These are phyloP conservation scores for Ceratopteris richardii DNA, from an alignment of 75 land plant species.

Conservation along the genomic window DNA sequence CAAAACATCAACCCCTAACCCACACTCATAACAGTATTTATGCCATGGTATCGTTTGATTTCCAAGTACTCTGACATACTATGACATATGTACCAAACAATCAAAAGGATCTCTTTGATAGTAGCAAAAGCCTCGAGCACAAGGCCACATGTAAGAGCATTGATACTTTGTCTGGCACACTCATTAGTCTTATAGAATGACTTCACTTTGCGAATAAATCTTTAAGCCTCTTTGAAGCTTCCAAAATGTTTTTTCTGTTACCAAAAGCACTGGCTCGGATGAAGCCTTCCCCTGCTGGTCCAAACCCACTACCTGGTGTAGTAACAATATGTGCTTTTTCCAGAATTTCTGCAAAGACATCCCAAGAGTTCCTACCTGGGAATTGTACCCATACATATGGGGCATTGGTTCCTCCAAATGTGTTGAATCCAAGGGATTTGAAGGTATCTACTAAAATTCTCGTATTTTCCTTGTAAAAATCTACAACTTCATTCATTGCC, in stretches of 20 bases:
- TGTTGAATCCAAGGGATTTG: slow-evolving; percentile 57
- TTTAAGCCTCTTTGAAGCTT: slow-evolving; percentile 56
- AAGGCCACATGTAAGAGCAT: no score
- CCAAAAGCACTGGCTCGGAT: slow-evolving; percentile 69
- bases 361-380: slow-evolving; percentile 86
- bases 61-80: no score
- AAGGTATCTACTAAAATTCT: slow-evolving; percentile 64
- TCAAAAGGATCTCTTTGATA: no score
- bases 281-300: slow-evolving; percentile 75
- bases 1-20: no score
- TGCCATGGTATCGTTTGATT: no score
- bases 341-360: slow-evolving; percentile 68
- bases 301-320: slow-evolving; percentile 76
- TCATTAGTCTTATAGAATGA: no score
- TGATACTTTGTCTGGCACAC: no score
- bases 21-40: no score
- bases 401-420: slow-evolving; percentile 78
- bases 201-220: not conserved
- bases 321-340: slow-evolving; percentile 72
- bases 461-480: slow-evolving; percentile 78
- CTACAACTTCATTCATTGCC: slow-evolving; percentile 41
- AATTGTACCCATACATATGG: slow-evolving; percentile 91
- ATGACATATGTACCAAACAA: no score
- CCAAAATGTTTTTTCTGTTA: slow-evolving; percentile 45
- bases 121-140: no score